Base-by-base conservation (phyloP, 371 early-diverging fungal genomes). In the Circinella minor region DNA sequence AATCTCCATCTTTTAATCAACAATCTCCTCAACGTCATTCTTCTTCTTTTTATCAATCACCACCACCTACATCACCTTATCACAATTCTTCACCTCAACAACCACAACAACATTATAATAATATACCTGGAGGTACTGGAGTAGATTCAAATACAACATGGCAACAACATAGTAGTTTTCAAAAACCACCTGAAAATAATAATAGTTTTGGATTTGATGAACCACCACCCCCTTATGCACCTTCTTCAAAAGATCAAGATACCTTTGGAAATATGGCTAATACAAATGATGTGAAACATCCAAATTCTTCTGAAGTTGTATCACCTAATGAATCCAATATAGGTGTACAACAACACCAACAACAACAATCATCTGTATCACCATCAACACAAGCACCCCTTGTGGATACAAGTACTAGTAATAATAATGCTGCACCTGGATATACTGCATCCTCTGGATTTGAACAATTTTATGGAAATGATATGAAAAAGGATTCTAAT, bases 141-240 rank as follows among this genome's bases (percentile, higher is more conserved):
- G 27, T 39, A 47, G 14, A n/a, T 63, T 17, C 51, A 51, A 8
- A 51, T 5, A 6, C 8, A 14, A 4, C 51, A 51, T 51, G 51
- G 51, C 51, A n/a, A 51, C 51, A n/a, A 51, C 51, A 10, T 2
- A 17, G 27, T 7, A 57, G 57, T 34, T 57, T 57, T 34, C 57
- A 57, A 57, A 57, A 57, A 34, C 57, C 57, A 57, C 57, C 57
- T 9, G 57, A 57, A 14, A 20, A 57, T 7, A 20, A 18, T 34
- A 11, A 61, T 18, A 13, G 59, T 46, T 20, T 60, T 55, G 37
- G 15, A 49, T 57, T 18, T 43, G 66, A 66, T 39, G 72, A 65
- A 38, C 72, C 72, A 54, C 72, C 72, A 18, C 65, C 72, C 0
- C 72, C 72, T 4, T 64, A 63, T 38, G 55, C 15, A 27, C 65